Conservation (phyloP, 768 basidiomycete species). For the Termitomyces sp. region DNA sequence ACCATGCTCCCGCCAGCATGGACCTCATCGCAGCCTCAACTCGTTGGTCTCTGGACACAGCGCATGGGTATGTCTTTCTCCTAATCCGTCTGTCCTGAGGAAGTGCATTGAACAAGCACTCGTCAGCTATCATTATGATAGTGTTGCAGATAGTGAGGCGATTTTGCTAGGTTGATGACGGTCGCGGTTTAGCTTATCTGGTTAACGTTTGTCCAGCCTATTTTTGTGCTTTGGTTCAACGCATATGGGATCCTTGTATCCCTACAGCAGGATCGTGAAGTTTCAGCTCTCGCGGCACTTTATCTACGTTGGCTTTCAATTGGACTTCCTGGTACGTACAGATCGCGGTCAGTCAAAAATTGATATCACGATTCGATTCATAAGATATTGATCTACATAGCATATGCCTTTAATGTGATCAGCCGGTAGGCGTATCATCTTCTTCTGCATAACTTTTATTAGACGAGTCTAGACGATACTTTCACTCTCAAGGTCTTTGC, state of each 20-base stretch:
- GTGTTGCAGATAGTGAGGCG: conserved; percentile 46
- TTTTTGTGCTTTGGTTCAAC: conserved; percentile 74
- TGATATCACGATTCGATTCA: not conserved
- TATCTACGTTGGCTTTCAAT: conserved; percentile 75
- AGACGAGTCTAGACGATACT: conserved; percentile 48
- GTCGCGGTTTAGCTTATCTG: conserved; percentile 19
- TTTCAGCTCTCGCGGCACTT: conserved; percentile 67
- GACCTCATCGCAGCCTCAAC: conserved; percentile 82
- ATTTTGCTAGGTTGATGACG: conserved; percentile 14
- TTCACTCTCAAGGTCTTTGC: conserved; percentile 73
- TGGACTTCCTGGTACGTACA: conserved; percentile 61
- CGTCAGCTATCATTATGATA: conserved; percentile 56
- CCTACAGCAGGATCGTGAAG: conserved; percentile 77
- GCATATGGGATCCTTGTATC: conserved; percentile 74
- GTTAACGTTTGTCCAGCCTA: conserved; percentile 38
- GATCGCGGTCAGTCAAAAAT: not conserved
- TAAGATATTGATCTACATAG: conserved; percentile 22
- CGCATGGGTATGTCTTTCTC: conserved; percentile 56
- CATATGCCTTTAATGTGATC: conserved; percentile 47
- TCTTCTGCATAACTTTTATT: not conserved
- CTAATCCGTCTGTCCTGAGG: not conserved
- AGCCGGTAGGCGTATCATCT: conserved; percentile 29
- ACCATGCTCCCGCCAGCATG: conserved; percentile 92
- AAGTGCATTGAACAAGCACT: not conserved
- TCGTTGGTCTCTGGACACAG: conserved; percentile 91